Conservation (phyloP, 768 basidiomycete species). For the Mycena indigotica region DNA sequence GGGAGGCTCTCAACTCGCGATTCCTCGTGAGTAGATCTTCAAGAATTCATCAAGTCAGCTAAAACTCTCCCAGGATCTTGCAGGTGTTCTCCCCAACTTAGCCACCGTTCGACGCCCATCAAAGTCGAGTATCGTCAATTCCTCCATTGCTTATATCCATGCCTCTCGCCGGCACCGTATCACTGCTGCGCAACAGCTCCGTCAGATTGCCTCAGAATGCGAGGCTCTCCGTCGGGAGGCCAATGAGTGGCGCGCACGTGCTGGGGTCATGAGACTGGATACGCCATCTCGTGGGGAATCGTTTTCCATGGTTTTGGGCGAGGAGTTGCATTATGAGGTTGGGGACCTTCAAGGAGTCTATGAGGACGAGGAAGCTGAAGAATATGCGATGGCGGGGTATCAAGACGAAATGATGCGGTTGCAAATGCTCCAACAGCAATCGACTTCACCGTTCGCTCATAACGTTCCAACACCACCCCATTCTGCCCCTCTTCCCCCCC, state of each 20-base stretch:
- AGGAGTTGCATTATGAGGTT: conserved; percentile 38
- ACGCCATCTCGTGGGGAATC: conserved; percentile 55
- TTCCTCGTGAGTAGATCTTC: conserved; percentile 45
- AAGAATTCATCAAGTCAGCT: too few relatives aligned
- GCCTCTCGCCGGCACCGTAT: conserved; percentile 63
- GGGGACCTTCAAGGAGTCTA: conserved; percentile 20
- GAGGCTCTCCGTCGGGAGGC: conserved; percentile 71
- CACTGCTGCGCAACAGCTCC: conserved; percentile 64
- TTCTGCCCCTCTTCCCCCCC: conserved; percentile 12
- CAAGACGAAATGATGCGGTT: conserved; percentile 24
- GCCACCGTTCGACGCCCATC: conserved; percentile 70
- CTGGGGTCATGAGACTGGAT: conserved; percentile 54
- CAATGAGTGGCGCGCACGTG: conserved; percentile 70
- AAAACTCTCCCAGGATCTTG: conserved; percentile 71
- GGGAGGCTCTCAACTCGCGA: conserved; percentile 73
- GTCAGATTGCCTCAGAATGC: conserved; percentile 58
- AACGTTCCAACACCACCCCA: conserved; percentile 16
- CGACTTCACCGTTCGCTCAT: conserved; percentile 17
- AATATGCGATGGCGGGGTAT: conserved; percentile 20
- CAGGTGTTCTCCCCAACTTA: conserved; percentile 69
- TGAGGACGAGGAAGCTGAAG: conserved; percentile 22
- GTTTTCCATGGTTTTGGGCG: conserved; percentile 52
- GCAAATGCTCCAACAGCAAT: conserved; percentile 19
- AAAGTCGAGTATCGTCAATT: conserved; percentile 80
- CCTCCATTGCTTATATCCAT: conserved; percentile 67